These are phyloP conservation scores for Gossypium trilobum DNA, from an alignment of 441 rosid species.

Conservation along the genomic window DNA sequence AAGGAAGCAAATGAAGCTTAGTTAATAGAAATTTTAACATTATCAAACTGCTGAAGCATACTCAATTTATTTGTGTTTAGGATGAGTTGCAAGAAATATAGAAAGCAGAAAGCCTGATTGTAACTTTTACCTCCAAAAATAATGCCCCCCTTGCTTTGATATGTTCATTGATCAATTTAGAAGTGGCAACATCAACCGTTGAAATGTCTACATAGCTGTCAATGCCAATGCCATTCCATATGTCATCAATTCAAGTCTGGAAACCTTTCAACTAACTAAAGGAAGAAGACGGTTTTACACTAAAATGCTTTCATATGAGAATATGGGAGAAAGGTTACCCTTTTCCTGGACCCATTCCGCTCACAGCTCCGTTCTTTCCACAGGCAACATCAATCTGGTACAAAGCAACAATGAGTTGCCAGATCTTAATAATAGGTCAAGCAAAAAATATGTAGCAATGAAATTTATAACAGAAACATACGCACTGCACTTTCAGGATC, in stretches of 20 bases:
- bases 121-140: constrained; percentile 63
- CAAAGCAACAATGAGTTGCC: constrained; percentile 21
- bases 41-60: constrained; percentile 6
- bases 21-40: neutral
- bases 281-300: neutral
- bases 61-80: neutral
- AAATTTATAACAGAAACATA: constrained; percentile 36
- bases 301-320: neutral
- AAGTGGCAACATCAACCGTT: constrained; percentile 75
- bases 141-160: constrained; percentile 62
- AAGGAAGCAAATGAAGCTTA: constrained; percentile 6
- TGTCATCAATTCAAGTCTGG: neutral
- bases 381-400: constrained; percentile 70
- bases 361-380: constrained; percentile 70
- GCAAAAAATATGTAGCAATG: neutral
- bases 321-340: constrained; percentile 43
- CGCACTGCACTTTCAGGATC: constrained; percentile 97
- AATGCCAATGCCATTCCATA: neutral
- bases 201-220: constrained; percentile 82
- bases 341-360: constrained; percentile 73
- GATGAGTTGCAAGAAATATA: neutral
- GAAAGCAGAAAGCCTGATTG: neutral
- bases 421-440: constrained; percentile 8
- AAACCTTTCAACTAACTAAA: neutral
- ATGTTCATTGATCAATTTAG: constrained; percentile 46